Conservation (phyloP, 805 yeast species). For the Starmerella vaccinii region DNA sequence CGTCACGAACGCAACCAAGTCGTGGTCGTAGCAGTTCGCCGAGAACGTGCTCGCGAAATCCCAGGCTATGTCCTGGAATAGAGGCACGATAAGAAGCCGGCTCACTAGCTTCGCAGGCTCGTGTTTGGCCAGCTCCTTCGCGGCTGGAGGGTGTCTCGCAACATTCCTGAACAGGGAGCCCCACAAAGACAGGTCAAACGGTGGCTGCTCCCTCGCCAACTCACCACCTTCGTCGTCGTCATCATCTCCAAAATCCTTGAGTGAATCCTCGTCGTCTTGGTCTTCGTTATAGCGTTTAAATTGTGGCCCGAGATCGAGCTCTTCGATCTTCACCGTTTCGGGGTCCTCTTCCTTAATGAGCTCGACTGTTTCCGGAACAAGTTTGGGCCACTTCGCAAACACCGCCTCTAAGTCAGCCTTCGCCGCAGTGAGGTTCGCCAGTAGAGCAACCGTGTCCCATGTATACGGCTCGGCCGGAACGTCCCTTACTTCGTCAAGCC, state of each 20-base stretch:
- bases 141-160: constrained; percentile 9
- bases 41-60: constrained; percentile 7
- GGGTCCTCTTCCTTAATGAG: constrained; percentile 13
- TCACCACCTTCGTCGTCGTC: background rate
- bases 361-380: constrained; percentile 10
- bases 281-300: background rate
- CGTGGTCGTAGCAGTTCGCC: constrained; percentile 9
- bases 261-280: constrained; percentile 1
- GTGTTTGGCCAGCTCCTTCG: constrained; percentile 7
- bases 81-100: constrained; percentile 1
- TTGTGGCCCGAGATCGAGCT: background rate
- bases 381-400: constrained; percentile 16
- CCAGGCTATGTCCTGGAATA: constrained; percentile 2
- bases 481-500: background rate
- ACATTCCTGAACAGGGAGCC: constrained; percentile 18
- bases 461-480: constrained; percentile 11
- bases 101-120: constrained; percentile 6
- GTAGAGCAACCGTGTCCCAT: constrained; percentile 18
- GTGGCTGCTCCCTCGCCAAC: background rate
- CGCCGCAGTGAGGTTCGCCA: constrained; percentile 16
- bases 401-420: constrained; percentile 4
- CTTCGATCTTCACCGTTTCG: background rate
- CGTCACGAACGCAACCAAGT: constrained; percentile 2
- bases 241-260: background rate
- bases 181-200: constrained; percentile 14